These are phyloP conservation scores for Actinomucor elegans DNA, from an alignment of 371 early-diverging fungal species.

Conservation along the genomic window DNA sequence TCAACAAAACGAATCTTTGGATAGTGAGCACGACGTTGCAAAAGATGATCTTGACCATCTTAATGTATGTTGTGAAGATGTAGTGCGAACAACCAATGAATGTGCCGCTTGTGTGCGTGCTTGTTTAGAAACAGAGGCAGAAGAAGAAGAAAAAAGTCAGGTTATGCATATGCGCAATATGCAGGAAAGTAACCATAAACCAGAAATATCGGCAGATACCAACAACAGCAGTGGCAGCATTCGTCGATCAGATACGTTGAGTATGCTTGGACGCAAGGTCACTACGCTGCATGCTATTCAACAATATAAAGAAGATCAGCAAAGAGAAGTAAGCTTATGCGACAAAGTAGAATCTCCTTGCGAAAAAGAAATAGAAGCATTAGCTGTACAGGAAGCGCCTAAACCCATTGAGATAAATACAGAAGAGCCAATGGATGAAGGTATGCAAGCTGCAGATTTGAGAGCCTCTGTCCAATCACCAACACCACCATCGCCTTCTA, in stretches of 20 bases:
- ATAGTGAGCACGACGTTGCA: not conserved
- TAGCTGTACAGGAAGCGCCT: not conserved
- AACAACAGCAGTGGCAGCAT: not conserved
- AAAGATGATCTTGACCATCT: slow-evolving; percentile 29
- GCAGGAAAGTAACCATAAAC: slow-evolving; percentile 24
- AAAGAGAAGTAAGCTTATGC: not conserved
- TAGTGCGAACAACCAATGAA: slow-evolving; percentile 32
- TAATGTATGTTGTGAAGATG: slow-evolving; percentile 33
- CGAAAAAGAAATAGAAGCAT: slow-evolving; percentile 4
- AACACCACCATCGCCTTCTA: not conserved
- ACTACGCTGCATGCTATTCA: slow-evolving; percentile 38
- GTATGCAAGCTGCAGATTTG: too few species aligned
- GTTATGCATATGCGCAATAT: slow-evolving; percentile 12
- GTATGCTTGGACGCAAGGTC: slow-evolving; percentile 38
- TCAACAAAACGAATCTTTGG: not conserved
- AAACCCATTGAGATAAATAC: not conserved
- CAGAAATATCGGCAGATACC: too few species aligned
- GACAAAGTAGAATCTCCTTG: not conserved
- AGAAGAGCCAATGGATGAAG: too few species aligned
- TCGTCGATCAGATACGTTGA: slow-evolving; percentile 29
- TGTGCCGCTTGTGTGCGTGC: slow-evolving; percentile 33
- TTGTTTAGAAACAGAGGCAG: slow-evolving; percentile 17
- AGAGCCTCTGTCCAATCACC: too few species aligned
- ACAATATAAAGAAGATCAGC: slow-evolving; percentile 20
- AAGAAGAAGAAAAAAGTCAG: slow-evolving; percentile 10